Evolutionary conservation across 2,329 filamentous ascomycete species (phyloP).

Genomic region (Fusarium paranaense): DNA sequence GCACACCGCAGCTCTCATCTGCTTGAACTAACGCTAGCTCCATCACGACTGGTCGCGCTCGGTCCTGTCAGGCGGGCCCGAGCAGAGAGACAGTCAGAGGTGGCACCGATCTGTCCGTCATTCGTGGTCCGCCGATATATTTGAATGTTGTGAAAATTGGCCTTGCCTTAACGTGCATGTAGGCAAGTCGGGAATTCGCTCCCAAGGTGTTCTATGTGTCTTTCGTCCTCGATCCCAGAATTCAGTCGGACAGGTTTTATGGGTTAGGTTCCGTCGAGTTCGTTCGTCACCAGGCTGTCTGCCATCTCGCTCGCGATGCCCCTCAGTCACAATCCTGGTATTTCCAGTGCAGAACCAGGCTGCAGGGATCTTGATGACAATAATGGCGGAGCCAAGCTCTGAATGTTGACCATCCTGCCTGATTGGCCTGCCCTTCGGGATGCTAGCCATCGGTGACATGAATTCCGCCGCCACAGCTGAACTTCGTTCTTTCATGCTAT

Average conservation of each 20-base stretch:
- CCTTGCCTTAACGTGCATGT: neutral
- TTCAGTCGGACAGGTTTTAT: neutral
- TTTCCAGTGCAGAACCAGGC: conserved; percentile 13
- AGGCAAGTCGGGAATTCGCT: neutral
- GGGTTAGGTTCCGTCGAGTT: neutral
- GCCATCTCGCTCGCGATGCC: neutral
- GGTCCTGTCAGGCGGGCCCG: conserved; percentile 12
- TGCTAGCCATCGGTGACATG: conserved; percentile 32
- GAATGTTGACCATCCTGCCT: conserved; percentile 6
- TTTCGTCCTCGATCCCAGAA: neutral
- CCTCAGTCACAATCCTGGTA: conserved; percentile 2
- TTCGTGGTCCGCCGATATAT: conserved; percentile 4
- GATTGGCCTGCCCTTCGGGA: conserved; percentile 26
- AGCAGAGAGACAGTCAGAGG: conserved; percentile 3
- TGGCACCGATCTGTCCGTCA: conserved; percentile 10
- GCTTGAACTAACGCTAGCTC: conserved; percentile 11
- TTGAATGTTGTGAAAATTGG: neutral
- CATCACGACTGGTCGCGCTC: conserved; percentile 19
- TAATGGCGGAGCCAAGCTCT: conserved; percentile 23
- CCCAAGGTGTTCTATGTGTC: neutral
- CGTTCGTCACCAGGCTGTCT: neutral
- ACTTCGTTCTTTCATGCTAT: conserved; percentile 18
- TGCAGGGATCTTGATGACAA: conserved; percentile 26
- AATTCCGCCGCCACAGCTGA: conserved; percentile 38
- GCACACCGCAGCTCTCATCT: conserved; percentile 4